These are phyloP conservation scores for Ogataea pini DNA, from an alignment of 805 yeast species.

Conservation along the genomic window DNA sequence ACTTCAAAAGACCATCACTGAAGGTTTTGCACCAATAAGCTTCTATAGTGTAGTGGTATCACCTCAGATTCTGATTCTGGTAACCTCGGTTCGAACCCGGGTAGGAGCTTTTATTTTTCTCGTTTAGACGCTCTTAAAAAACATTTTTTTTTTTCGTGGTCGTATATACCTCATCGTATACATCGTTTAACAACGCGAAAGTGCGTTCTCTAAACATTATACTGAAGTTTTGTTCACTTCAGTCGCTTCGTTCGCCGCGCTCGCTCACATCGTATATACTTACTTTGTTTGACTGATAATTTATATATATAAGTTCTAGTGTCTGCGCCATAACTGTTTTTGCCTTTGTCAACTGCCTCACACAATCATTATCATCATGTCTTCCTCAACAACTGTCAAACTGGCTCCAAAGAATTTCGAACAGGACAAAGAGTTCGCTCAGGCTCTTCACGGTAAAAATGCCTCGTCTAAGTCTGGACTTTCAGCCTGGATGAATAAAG, in stretches of 20 bases:
- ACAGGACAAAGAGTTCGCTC: conserved; percentile 72
- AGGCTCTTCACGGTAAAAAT: conserved; percentile 81
- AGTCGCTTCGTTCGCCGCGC: not conserved
- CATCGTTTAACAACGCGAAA: conserved; percentile 2
- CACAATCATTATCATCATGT: conserved; percentile 11
- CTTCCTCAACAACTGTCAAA: conserved; percentile 21
- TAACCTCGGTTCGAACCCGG: conserved; percentile 41
- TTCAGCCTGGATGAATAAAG: conserved; percentile 73
- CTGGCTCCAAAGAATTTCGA: conserved; percentile 57
- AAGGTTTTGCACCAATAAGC: conserved; percentile 5
- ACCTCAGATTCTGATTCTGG: conserved; percentile 39
- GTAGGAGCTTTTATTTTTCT: conserved; percentile 32
- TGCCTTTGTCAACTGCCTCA: not conserved
- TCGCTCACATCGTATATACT: not conserved
- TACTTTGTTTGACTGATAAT: not conserved
- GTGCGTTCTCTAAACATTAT: not conserved
- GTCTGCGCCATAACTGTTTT: not conserved
- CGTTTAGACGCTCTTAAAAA: not conserved
- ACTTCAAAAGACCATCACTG: not conserved
- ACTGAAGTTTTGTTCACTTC: not conserved
- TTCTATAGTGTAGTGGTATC: conserved; percentile 38
- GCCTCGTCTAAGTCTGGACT: conserved; percentile 68
- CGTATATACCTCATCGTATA: not conserved
- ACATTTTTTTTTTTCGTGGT: not conserved
- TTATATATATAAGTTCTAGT: not conserved